Conservation (phyloP, 805 yeast genomes). For the Cephaloascus albidus region DNA sequence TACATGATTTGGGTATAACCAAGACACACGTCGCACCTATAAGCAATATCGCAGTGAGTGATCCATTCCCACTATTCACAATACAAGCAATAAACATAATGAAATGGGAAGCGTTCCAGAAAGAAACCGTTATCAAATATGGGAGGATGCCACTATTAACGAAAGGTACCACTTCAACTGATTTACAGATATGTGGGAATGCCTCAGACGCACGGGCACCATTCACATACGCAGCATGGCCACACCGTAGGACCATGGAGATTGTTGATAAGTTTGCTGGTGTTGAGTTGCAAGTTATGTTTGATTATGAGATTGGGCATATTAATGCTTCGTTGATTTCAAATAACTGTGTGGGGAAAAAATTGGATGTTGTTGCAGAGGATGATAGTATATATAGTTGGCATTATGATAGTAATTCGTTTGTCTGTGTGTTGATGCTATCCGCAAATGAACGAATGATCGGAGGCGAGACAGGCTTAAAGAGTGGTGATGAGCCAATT, state of each 20-base stretch:
- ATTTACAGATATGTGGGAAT: slow-evolving; percentile 24
- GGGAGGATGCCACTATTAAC: slow-evolving; percentile 17
- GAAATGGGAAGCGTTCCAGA: slow-evolving; percentile 17
- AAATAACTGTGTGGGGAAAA: slow-evolving; percentile 3
- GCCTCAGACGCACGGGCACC: slow-evolving; percentile 19
- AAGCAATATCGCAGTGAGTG: slow-evolving; percentile 16
- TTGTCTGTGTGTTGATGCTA: slow-evolving; percentile 39
- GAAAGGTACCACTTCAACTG: slow-evolving; percentile 16
- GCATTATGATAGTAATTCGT: slow-evolving; percentile 37
- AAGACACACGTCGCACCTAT: slow-evolving; percentile 12
- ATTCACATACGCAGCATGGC: slow-evolving; percentile 28
- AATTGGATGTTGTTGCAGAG: slow-evolving; percentile 16
- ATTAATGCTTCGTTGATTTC: slow-evolving; percentile 18
- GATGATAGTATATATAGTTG: slow-evolving; percentile 37
- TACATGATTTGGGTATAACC: slow-evolving; percentile 15
- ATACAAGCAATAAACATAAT: slow-evolving; percentile 18
- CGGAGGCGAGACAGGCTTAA: slow-evolving; percentile 42
- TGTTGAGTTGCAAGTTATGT: slow-evolving; percentile 23
- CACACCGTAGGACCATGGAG: slow-evolving; percentile 29
- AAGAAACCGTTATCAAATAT: slow-evolving; percentile 10
- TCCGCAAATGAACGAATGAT: slow-evolving; percentile 35
- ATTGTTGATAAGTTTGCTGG: slow-evolving; percentile 28
- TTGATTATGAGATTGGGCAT: slow-evolving; percentile 31
- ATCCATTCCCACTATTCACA: slow-evolving; percentile 20
- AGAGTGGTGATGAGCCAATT: slow-evolving; percentile 11